Evolutionary conservation across 768 basidiomycete genomes (phyloP).

Genomic region (Podaxis sp.): DNA sequence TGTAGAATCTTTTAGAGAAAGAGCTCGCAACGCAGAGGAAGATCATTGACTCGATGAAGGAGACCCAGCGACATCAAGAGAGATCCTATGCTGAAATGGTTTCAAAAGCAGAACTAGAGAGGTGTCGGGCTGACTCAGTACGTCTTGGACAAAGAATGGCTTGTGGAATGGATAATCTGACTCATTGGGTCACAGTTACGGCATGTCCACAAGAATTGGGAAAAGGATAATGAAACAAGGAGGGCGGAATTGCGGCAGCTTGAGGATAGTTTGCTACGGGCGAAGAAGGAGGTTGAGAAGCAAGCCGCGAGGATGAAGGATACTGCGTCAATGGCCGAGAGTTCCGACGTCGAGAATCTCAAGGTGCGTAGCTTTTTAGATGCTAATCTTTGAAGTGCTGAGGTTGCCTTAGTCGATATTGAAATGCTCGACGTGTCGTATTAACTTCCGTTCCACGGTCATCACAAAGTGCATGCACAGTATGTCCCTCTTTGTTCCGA

Average conservation of each 20-base stretch:
- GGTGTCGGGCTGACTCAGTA: constrained; percentile 40
- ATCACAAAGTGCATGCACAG: constrained; percentile 92
- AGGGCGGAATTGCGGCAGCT: constrained; percentile 37
- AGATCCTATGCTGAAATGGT: constrained; percentile 33
- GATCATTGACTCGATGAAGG: constrained; percentile 25
- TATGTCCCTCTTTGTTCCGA: constrained; percentile 41
- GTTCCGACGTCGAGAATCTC: constrained; percentile 12
- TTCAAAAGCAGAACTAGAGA: constrained; percentile 36
- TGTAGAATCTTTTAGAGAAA: constrained; percentile 37
- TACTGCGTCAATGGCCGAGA: neutral
- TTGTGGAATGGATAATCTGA: neutral
- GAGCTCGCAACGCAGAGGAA: constrained; percentile 37
- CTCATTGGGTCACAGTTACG: constrained; percentile 9
- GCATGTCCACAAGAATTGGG: constrained; percentile 33
- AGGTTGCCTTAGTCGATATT: constrained; percentile 60
- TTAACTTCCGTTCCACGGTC: constrained; percentile 73
- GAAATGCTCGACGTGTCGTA: constrained; percentile 86
- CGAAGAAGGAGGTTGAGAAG: constrained; percentile 36
- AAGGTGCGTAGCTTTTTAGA: neutral
- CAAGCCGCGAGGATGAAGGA: constrained; percentile 9
- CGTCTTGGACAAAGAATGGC: constrained; percentile 14
- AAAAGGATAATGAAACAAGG: constrained; percentile 29
- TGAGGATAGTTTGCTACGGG: constrained; percentile 49
- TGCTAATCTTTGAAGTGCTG: neutral
- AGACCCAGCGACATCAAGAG: constrained; percentile 29